A percentile compares a stretch with the other conserved stretches of the same genome.
Evolutionary conservation across 2,329 filamentous ascomycete species (phyloP).

Genomic region (Aspergillus viridinutans): DNA sequence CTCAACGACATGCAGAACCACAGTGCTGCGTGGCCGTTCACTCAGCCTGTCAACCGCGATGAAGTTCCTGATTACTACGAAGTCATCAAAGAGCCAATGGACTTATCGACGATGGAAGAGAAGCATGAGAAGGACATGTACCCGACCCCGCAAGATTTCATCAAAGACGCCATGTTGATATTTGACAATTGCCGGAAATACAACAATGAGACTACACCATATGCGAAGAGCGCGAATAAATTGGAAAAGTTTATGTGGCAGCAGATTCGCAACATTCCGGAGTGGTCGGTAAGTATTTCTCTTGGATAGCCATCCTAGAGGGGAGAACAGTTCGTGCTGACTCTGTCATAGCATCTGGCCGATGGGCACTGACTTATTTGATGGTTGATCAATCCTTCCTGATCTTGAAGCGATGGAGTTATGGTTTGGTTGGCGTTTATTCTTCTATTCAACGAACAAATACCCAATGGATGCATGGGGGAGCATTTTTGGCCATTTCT

Average conservation of each 20-base stretch:
- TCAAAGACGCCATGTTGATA: slow-evolving; percentile 80
- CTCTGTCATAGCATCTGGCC: slow-evolving; percentile 34
- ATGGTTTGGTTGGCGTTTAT: slow-evolving; percentile 8
- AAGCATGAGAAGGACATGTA: slow-evolving; percentile 95
- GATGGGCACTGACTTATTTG: slow-evolving; percentile 30
- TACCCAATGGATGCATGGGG: slow-evolving; percentile 12
- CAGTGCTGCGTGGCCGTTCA: slow-evolving; percentile 88
- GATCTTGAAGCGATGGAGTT: slow-evolving; percentile 8
- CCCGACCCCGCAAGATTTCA: slow-evolving; percentile 84
- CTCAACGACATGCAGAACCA: slow-evolving; percentile 96
- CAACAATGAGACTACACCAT: slow-evolving; percentile 92
- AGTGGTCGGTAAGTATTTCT: slow-evolving; percentile 65
- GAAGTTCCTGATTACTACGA: slow-evolving; percentile 99
- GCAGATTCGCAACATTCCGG: slow-evolving; percentile 84
- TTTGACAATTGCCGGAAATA: slow-evolving; percentile 95
- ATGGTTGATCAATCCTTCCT: slow-evolving; percentile 12
- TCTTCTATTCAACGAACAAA: slow-evolving; percentile 6
- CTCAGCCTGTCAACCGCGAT: slow-evolving; percentile 87
- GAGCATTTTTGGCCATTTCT: slow-evolving; percentile 5
- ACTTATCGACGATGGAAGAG: slow-evolving; percentile 89
- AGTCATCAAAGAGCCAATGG: slow-evolving; percentile 97
- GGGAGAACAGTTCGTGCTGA: slow-evolving; percentile 1
- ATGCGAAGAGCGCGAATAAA: slow-evolving; percentile 91
- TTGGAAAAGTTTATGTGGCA: slow-evolving; percentile 94
- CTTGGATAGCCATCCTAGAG: neutral